Evolutionary conservation across 2,329 filamentous ascomycete species (phyloP), one percentile per base, ranked within the genome.

Genomic region (Calonectria fujianensis): DNA sequence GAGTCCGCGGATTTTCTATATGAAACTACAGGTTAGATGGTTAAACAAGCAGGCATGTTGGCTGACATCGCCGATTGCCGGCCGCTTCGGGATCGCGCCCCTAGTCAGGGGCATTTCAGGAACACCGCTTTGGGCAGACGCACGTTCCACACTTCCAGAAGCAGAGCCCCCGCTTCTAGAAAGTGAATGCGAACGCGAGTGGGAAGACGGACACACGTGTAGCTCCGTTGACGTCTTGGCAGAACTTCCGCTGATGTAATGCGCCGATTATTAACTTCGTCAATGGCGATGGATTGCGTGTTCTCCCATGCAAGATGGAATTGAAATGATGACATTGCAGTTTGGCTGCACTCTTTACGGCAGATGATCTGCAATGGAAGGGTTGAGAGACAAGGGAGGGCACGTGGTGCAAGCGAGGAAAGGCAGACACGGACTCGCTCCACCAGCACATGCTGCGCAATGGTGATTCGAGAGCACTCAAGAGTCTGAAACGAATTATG

Each of bases 281-380:
- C n/a, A 61, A n/a, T 20, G 3, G 5, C 24, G n/a, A 20, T 16
- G n/a, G 24, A 18, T 10, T 61, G 35, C 57, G 27, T 24, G n/a
- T 39, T 29, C 35, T 20, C 2, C 35, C 13, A 39, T 14, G 39
- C 14, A 29, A 9, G 3, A 2, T 39, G 24, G 14, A 24, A 39
- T 63, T 63, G 37, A 63, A 29, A 63, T 63, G 57, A 63, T 63
- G 57, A 63, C 57, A n/a, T 31, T 63, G 57, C 57, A 63, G 35
- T 29, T 41, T 35, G 4, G 18, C 27, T 39, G 57, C 8, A 2
- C 57, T 41, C 10, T 7, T 41, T 41, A 20, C 8, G 57, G 57
- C 2, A 29, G 29, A 13, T 24, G 57, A 63, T 63, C 57, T 27
- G 24, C 57, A 31, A 13, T 63, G 35, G 57, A 27, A 4, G 18